Evolutionary conservation across 495 filamentous ascomycete genomes (phyloP).

Genomic region (Amphirosellinia nigrospora): DNA sequence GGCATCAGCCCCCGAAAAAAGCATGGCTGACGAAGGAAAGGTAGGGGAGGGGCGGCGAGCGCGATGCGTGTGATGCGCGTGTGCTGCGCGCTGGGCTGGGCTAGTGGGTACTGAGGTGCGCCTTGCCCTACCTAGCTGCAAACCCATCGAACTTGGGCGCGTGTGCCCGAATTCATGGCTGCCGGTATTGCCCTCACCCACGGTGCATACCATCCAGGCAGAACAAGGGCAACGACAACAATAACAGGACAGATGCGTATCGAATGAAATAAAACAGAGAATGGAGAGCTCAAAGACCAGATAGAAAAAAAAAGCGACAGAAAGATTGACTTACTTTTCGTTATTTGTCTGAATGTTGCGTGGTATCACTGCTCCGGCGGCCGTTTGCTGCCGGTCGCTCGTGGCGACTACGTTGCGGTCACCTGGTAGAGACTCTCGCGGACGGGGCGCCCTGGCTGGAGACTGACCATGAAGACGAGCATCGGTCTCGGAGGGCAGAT

Average conservation of each 20-base stretch:
- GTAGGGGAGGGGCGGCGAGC: conserved; percentile 19
- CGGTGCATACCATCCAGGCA: conserved; percentile 18
- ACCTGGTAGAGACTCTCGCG: conserved; percentile 52
- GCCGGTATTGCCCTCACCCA: conserved; percentile 20
- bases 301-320: conserved; percentile 15
- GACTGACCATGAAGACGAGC: conserved; percentile 54
- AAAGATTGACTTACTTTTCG: conserved; percentile 51
- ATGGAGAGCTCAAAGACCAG: conserved; percentile 2
- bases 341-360: conserved; percentile 49
- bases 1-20: conserved; percentile 36
- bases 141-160: conserved; percentile 18
- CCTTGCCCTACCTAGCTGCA: conserved; percentile 28
- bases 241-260: neutral
- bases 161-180: conserved; percentile 15
- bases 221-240: neutral
- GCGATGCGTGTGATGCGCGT: conserved; percentile 27
- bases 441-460: conserved; percentile 41
- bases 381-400: conserved; percentile 51
- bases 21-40: conserved; percentile 3
- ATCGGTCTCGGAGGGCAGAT: conserved; percentile 58
- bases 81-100: conserved; percentile 32
- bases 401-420: conserved; percentile 51
- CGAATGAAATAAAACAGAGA: conserved; percentile 17
- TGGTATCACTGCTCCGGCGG: conserved; percentile 47
- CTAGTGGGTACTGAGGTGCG: conserved; percentile 28